Conservation (phyloP, 768 basidiomycete species). For the Lentinula raphanica region DNA sequence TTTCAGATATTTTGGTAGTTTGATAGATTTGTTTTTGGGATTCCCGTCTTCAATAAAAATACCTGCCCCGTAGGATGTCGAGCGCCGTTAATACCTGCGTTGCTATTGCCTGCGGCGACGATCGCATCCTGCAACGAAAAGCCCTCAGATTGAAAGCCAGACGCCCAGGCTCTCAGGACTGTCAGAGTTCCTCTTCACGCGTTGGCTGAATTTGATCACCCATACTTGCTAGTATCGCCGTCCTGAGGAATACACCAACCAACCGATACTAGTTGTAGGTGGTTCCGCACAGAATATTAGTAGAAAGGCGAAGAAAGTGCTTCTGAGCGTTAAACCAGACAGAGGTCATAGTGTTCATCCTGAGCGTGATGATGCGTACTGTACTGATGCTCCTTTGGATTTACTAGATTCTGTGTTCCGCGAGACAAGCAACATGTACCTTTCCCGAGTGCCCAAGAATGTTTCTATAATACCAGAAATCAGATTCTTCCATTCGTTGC, state of each 20-base stretch:
- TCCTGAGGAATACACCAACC: constrained; percentile 28
- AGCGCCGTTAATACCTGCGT: too few species aligned
- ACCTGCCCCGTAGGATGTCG: too few species aligned
- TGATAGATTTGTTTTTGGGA: constrained; percentile 1
- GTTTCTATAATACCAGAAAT: constrained; percentile 36
- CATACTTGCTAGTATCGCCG: constrained; percentile 40
- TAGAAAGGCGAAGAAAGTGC: constrained; percentile 24
- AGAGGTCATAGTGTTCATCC: not conserved
- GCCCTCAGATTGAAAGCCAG: too few species aligned
- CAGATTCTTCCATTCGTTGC: constrained; percentile 26
- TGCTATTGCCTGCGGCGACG: too few species aligned
- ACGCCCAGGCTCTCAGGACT: too few species aligned
- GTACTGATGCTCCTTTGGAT: too few species aligned
- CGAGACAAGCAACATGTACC: not conserved
- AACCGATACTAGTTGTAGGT: constrained; percentile 39
- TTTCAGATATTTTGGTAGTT: not conserved
- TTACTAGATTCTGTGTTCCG: too few species aligned
- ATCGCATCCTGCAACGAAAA: too few species aligned
- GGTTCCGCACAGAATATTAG: constrained; percentile 26
- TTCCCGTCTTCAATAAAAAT: constrained; percentile 7
- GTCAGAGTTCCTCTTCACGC: too few species aligned
- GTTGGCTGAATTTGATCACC: too few species aligned
- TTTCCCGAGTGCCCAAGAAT: constrained; percentile 18
- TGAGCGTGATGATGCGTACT: too few species aligned
- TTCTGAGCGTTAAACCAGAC: constrained; percentile 23